Conservation (phyloP, 2,329 filamentous ascomycete species). For the Tolypocladium paradoxum region DNA sequence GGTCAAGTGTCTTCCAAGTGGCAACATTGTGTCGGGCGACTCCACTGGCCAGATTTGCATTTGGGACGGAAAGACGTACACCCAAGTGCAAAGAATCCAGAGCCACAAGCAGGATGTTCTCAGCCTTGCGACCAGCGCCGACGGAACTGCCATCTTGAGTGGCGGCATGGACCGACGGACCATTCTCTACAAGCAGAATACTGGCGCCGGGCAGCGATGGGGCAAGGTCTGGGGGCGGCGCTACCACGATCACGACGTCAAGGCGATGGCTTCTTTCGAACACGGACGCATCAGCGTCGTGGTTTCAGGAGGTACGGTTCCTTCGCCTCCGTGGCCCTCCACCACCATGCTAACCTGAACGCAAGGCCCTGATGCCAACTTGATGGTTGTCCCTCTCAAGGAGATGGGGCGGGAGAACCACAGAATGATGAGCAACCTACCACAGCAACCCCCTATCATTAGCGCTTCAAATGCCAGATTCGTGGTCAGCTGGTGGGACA, state of each 20-base stretch:
- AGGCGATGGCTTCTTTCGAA: conserved; percentile 86
- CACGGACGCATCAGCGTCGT: conserved; percentile 72
- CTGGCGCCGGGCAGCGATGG: conserved; percentile 58
- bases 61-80: conserved; percentile 89
- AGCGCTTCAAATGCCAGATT: conserved; percentile 66
- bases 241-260: conserved; percentile 91
- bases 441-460: conserved; percentile 62
- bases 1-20: conserved; percentile 76
- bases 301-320: conserved; percentile 66
- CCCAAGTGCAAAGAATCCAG: conserved; percentile 74
- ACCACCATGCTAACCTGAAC: conserved; percentile 2
- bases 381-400: conserved; percentile 67
- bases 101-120: conserved; percentile 85
- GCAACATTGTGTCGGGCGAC: conserved; percentile 88
- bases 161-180: conserved; percentile 88
- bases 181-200: conserved; percentile 63
- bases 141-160: conserved; percentile 75
- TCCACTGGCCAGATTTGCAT: conserved; percentile 89
- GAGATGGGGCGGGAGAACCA: conserved; percentile 73
- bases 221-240: conserved; percentile 73
- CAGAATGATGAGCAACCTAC: conserved; percentile 70
- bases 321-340: neutral
- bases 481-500: conserved; percentile 85
- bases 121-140: conserved; percentile 70
- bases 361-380: conserved; percentile 72